Conservation (phyloP, 768 basidiomycete genomes). For the Nidula microcarpa region DNA sequence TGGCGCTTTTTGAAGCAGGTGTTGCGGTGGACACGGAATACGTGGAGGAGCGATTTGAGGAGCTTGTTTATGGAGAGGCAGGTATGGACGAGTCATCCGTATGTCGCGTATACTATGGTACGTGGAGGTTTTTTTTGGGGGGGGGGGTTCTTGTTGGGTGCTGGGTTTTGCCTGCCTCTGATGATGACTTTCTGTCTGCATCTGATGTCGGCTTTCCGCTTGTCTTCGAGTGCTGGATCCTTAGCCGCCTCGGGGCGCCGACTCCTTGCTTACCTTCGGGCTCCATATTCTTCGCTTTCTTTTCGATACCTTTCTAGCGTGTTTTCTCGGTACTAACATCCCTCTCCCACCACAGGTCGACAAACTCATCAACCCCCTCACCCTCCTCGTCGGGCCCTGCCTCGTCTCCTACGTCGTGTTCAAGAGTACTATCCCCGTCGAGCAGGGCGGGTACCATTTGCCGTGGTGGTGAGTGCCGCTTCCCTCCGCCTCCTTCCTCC, state of each 20-base stretch:
- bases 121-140: constrained; percentile 5
- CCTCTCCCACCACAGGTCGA: constrained; percentile 49
- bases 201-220: too few relatives aligned
- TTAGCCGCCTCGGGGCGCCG: too few relatives aligned
- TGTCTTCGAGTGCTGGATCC: too few relatives aligned
- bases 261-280: not conserved
- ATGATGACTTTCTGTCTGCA: too few relatives aligned
- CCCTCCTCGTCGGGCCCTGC: constrained; percentile 78
- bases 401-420: constrained; percentile 75
- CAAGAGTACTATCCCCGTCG: constrained; percentile 69
- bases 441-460: constrained; percentile 73
- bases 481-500: not conserved
- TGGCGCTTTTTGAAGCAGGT: constrained; percentile 96
- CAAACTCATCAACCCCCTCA: constrained; percentile 84
- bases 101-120: constrained; percentile 93
- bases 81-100: constrained; percentile 88
- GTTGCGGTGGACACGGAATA: constrained; percentile 90
- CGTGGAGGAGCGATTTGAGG: constrained; percentile 87
- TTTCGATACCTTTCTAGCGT: constrained; percentile 41
- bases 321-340: constrained; percentile 1
- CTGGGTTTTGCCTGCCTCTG: too few relatives aligned
- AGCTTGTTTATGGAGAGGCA: constrained; percentile 86
- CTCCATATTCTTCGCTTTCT: constrained; percentile 1
- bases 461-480: constrained; percentile 67
- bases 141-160: too few relatives aligned